phyloP scores from a whole-genome alignment of 345 rosid genomes.

The Melaleuca quinquenervia region DNA sequence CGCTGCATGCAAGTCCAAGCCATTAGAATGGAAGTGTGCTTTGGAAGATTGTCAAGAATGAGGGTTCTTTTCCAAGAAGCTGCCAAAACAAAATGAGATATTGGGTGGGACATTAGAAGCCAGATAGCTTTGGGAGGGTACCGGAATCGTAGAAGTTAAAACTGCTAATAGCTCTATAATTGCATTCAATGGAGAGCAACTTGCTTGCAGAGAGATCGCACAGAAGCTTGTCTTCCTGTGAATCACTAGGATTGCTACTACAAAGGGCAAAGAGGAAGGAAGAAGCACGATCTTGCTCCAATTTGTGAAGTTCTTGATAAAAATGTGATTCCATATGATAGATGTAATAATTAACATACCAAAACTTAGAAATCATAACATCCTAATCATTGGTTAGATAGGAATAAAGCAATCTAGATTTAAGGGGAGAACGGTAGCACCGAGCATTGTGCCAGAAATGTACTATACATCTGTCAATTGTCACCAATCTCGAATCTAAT shows the following conservation, averaged over 20 bases:
- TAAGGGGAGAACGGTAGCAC: background rate
- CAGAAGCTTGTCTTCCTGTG: background rate
- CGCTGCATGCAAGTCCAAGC: background rate
- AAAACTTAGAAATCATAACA: background rate
- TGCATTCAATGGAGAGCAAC: background rate
- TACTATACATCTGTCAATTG: background rate
- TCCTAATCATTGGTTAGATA: background rate
- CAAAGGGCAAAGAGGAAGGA: background rate
- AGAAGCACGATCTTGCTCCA: background rate
- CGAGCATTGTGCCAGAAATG: background rate
- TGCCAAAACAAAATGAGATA: background rate
- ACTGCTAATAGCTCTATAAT: background rate
- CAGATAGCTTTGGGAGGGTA: background rate
- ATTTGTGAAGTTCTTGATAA: background rate
- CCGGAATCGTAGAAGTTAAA: background rate
- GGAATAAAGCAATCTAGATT: background rate
- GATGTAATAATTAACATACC: background rate
- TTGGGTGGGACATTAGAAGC: background rate
- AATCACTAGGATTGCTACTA: background rate
- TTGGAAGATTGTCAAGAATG: background rate
- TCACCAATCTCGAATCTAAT: background rate
- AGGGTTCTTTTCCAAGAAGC: background rate
- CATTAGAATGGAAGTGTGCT: background rate
- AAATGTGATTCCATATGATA: background rate
- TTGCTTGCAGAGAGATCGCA: background rate